Evolutionary conservation across 1,284 basidiomycete species (phyloP).

Genomic region (Ganoderma sp.): DNA sequence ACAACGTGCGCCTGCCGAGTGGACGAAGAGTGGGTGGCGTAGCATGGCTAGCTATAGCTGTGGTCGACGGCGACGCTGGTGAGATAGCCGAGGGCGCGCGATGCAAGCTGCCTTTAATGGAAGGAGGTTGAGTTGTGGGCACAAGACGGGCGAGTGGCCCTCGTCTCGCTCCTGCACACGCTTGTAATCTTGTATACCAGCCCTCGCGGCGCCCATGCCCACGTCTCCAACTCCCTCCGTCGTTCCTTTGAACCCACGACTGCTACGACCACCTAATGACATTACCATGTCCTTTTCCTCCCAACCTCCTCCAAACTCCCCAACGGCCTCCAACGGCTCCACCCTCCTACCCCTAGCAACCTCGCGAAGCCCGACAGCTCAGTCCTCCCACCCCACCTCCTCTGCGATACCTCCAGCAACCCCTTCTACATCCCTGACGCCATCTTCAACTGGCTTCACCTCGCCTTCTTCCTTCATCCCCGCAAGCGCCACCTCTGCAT

Average conservation of each 20-base stretch:
- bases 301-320: slow-evolving; percentile 11
- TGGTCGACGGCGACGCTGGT: not conserved
- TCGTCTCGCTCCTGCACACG: slow-evolving; percentile 5
- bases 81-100: not conserved
- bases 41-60: slow-evolving; percentile 8
- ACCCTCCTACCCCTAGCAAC: slow-evolving; percentile 24
- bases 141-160: slow-evolving; percentile 11
- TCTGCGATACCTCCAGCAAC: slow-evolving; percentile 27
- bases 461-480: slow-evolving; percentile 21
- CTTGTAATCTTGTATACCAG: slow-evolving; percentile 31
- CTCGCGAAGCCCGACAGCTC: slow-evolving; percentile 21
- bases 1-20: not conserved
- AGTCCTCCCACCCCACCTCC: slow-evolving; percentile 8
- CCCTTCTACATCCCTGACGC: slow-evolving; percentile 12
- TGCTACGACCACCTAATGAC: slow-evolving; percentile 37
- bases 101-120: slow-evolving; percentile 31
- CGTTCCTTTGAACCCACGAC: slow-evolving; percentile 39
- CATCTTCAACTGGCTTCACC: slow-evolving; percentile 7
- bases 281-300: slow-evolving; percentile 19
- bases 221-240: slow-evolving; percentile 27
- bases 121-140: slow-evolving; percentile 27
- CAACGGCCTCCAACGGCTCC: slow-evolving; percentile 26
- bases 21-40: not conserved
- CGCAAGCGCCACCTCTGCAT: slow-evolving; percentile 24
- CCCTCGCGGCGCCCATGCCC: slow-evolving; percentile 38